Conservation (phyloP, 352 stramenopile species). For the Pythium plurisporium region DNA sequence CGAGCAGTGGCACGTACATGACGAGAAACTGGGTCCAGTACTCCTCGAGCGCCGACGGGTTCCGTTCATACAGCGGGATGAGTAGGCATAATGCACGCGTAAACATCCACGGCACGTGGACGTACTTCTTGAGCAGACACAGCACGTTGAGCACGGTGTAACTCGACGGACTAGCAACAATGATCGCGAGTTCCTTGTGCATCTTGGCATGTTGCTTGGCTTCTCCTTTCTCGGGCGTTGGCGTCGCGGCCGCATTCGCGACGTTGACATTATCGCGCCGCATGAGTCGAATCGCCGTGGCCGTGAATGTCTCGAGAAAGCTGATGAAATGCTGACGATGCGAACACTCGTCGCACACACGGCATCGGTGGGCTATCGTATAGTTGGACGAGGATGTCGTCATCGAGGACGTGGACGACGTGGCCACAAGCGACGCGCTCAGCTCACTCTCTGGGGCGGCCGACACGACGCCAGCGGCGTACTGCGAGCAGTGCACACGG, state of each 20-base stretch:
- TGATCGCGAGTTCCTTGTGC: conserved; percentile 22
- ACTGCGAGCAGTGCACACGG: conserved; percentile 25
- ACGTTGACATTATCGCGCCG: conserved; percentile 23
- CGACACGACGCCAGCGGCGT: conserved; percentile 6
- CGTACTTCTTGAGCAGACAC: conserved; percentile 33
- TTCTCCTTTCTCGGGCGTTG: background rate
- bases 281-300: background rate
- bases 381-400: background rate
- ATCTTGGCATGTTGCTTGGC: conserved; percentile 2
- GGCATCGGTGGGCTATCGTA: background rate
- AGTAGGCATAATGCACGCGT: conserved; percentile 27
- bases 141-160: conserved; percentile 33
- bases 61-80: conserved; percentile 29
- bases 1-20: conserved; percentile 25
- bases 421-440: background rate
- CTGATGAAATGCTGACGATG: conserved; percentile 30
- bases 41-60: conserved; percentile 14
- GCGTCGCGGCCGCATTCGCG: background rate
- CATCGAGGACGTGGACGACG: background rate
- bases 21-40: conserved; percentile 35
- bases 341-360: conserved; percentile 26
- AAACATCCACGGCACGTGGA: conserved; percentile 25
- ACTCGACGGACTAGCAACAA: conserved; percentile 18
- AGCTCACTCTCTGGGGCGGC: no score
- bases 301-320: conserved; percentile 28